A percentile compares a stretch with the other conserved stretches of the same genome.
phyloP scores from a whole-genome alignment of 768 basidiomycete species.

The Trametes meyenii region DNA sequence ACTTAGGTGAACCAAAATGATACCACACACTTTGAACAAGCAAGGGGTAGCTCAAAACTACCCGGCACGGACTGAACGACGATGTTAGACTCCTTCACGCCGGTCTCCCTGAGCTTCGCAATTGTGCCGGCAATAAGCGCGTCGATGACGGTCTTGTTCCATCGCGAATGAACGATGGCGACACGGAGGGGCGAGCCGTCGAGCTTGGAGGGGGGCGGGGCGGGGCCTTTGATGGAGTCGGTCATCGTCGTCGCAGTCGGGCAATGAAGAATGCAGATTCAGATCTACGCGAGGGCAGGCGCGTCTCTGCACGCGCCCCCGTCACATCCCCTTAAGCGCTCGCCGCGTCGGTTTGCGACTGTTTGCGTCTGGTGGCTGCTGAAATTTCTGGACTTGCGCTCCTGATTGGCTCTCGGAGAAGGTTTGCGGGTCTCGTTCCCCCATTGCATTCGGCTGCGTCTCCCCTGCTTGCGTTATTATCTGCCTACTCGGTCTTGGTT shows the following conservation, averaged over 20 bases:
- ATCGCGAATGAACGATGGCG: constrained; percentile 94
- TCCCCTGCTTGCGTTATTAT: neutral
- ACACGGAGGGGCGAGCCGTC: constrained; percentile 84
- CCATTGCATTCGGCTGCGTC: neutral
- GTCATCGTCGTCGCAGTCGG: constrained; percentile 26
- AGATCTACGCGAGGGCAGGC: constrained; percentile 5
- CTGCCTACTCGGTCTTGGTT: neutral
- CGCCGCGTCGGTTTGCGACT: neutral
- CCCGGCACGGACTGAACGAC: constrained; percentile 91
- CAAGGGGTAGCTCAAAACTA: constrained; percentile 89
- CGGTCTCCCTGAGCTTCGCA: constrained; percentile 76
- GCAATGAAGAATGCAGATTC: neutral
- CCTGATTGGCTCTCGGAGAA: constrained; percentile 13
- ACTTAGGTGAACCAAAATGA: neutral
- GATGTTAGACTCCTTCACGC: constrained; percentile 90
- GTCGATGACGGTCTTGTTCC: constrained; percentile 90
- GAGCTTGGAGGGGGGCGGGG: constrained; percentile 57
- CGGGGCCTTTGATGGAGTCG: constrained; percentile 74
- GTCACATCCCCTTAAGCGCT: too few relatives aligned
- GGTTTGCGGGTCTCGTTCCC: neutral
- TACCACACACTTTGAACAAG: constrained; percentile 73
- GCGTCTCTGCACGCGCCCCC: neutral
- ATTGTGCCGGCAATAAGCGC: constrained; percentile 82
- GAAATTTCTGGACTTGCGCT: constrained; percentile 21
- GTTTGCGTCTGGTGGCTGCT: constrained; percentile 20